Percentiles rank a stretch among this genome's conserved stretches.
phyloP scores from a whole-genome alignment of 2,329 filamentous ascomycete species.

The Huntiella abstrusa region DNA sequence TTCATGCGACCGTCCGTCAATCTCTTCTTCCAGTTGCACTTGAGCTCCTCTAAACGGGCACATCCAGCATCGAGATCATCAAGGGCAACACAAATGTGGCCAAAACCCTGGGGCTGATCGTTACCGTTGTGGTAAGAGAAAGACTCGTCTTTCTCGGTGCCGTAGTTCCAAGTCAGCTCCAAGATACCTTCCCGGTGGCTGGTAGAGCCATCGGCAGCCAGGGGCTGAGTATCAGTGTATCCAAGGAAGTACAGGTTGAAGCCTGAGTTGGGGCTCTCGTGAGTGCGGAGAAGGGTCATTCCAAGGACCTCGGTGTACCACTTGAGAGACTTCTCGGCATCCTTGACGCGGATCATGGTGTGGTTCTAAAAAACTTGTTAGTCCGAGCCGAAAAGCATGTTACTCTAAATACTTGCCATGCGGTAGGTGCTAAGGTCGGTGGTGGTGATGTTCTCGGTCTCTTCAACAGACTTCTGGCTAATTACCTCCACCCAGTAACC shows the following conservation, averaged over 20 bases:
- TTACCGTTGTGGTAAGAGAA: slow-evolving; percentile 92
- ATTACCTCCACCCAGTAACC: slow-evolving; percentile 77
- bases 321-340: slow-evolving; percentile 50
- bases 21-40: slow-evolving; percentile 85
- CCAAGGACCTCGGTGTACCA: slow-evolving; percentile 78
- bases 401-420: slow-evolving; percentile 26
- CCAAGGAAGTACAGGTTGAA: slow-evolving; percentile 92
- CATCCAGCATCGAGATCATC: slow-evolving; percentile 83
- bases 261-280: slow-evolving; percentile 46
- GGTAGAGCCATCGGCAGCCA: slow-evolving; percentile 32
- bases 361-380: slow-evolving; percentile 40
- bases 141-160: slow-evolving; percentile 65
- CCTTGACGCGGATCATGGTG: slow-evolving; percentile 90
- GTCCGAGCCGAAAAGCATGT: background rate
- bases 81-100: slow-evolving; percentile 79
- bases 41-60: slow-evolving; percentile 61
- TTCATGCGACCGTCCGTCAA: slow-evolving; percentile 85
- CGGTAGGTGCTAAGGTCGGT: slow-evolving; percentile 63
- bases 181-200: slow-evolving; percentile 64
- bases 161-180: slow-evolving; percentile 73
- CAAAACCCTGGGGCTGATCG: slow-evolving; percentile 77
- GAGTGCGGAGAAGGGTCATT: slow-evolving; percentile 62
- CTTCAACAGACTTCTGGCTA: slow-evolving; percentile 49
- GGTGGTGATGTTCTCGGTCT: slow-evolving; percentile 50
- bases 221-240: slow-evolving; percentile 43